Evolutionary conservation across 139 green algal genomes (phyloP).

Genomic region (Coccomyxa sp.): DNA sequence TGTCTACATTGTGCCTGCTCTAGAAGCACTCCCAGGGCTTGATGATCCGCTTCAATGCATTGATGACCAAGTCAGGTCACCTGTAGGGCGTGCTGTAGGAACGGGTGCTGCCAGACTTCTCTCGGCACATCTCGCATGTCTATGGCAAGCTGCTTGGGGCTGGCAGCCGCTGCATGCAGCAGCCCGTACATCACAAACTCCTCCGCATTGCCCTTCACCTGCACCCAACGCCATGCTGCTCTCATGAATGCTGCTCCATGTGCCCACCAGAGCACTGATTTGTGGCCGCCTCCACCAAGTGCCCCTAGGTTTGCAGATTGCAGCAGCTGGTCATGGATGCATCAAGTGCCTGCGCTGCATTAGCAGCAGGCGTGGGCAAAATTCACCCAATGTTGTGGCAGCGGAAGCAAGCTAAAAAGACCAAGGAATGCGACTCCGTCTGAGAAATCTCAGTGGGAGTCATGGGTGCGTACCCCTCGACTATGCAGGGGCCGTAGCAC

Average conservation of each 20-base stretch:
- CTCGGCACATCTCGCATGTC: not conserved
- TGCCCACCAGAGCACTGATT: too few species aligned
- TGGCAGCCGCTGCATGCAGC: constrained; percentile 33
- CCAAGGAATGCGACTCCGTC: not conserved
- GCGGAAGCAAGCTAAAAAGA: not conserved
- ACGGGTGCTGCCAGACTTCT: not conserved
- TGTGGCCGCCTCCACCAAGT: too few species aligned
- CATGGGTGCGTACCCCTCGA: not conserved
- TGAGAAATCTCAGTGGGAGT: not conserved
- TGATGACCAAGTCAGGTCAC: too few species aligned
- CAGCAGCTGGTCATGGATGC: too few species aligned
- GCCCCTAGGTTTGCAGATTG: too few species aligned
- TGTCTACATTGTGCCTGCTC: not conserved
- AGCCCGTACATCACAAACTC: constrained; percentile 63
- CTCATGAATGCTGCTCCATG: too few species aligned
- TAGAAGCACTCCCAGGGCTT: too few species aligned
- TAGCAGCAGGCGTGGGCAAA: too few species aligned
- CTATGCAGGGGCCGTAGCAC: constrained; percentile 61
- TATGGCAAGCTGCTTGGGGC: not conserved
- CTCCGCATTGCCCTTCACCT: not conserved
- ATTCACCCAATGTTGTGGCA: not conserved
- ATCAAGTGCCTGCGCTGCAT: too few species aligned
- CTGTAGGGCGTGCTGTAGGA: not conserved
- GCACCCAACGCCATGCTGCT: not conserved
- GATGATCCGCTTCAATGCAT: too few species aligned